These are phyloP conservation scores for Plectosphaerella cucumerina DNA, from an alignment of 2,329 filamentous ascomycete species.

Conservation along the genomic window DNA sequence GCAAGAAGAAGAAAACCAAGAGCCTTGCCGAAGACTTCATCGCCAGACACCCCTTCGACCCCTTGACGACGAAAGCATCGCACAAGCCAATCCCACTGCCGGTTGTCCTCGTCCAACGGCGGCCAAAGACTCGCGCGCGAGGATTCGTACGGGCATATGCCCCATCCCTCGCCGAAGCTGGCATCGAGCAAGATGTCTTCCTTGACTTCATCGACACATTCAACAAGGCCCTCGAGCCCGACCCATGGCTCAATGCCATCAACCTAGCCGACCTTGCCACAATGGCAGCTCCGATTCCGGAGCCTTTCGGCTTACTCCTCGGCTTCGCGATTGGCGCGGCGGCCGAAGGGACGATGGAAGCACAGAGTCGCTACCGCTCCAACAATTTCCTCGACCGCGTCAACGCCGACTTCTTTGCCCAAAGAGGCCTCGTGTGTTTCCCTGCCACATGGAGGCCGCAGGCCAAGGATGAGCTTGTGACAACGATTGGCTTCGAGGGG, in stretches of 20 bases:
- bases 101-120: conserved; percentile 47
- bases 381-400: conserved; percentile 52
- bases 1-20: background rate
- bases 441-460: conserved; percentile 50
- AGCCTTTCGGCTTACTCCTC: conserved; percentile 34
- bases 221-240: conserved; percentile 31
- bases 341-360: conserved; percentile 34
- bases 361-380: conserved; percentile 33
- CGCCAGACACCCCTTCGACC: background rate
- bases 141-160: conserved; percentile 52
- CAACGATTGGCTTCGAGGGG: conserved; percentile 25
- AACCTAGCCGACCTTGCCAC: conserved; percentile 30
- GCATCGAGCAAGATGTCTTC: conserved; percentile 44
- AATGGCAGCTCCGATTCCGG: conserved; percentile 31
- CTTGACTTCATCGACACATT: conserved; percentile 43
- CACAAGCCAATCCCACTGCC: conserved; percentile 30
- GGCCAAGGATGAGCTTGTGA: conserved; percentile 11
- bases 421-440: conserved; percentile 44
- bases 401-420: conserved; percentile 53
- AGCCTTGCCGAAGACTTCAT: conserved; percentile 4
- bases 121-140: conserved; percentile 40
- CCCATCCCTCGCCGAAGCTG: conserved; percentile 38
- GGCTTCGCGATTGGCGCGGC: conserved; percentile 37
- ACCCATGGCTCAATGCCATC: conserved; percentile 31
- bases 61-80: fast-evolving